These are phyloP conservation scores for Mediolabrus comicus DNA, from an alignment of 108 stramenopile species.

Conservation along the genomic window DNA sequence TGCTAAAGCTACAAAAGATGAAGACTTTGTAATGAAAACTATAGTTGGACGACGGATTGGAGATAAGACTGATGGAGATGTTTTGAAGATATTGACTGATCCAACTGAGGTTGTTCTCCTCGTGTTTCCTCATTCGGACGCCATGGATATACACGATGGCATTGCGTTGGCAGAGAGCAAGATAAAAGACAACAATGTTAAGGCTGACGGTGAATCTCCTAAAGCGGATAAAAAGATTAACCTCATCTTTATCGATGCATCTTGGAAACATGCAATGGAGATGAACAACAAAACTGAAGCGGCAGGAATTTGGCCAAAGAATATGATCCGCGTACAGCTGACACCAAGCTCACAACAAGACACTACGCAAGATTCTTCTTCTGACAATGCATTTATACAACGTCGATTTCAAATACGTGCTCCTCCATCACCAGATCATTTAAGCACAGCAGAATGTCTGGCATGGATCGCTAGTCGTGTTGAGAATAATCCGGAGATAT, in stretches of 20 bases:
- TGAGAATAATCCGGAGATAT: conserved; percentile 47
- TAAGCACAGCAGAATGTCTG: conserved; percentile 77
- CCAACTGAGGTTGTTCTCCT: conserved; percentile 35
- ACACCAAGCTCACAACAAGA: conserved; percentile 2
- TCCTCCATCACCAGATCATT: conserved; percentile 54
- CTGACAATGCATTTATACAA: conserved; percentile 8
- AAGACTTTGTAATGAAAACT: conserved; percentile 41
- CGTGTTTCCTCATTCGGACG: conserved; percentile 44
- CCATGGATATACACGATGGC: conserved; percentile 39
- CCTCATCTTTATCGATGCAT: conserved; percentile 71
- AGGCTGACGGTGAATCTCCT: conserved; percentile 9
- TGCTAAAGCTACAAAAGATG: neutral
- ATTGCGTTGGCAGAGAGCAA: conserved; percentile 28
- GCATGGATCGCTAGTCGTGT: conserved; percentile 60
- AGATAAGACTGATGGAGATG: conserved; percentile 22
- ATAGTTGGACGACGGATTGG: conserved; percentile 54
- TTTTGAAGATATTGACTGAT: conserved; percentile 36
- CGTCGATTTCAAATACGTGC: conserved; percentile 60
- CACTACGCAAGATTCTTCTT: neutral
- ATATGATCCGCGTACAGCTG: conserved; percentile 55
- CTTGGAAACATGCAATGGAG: conserved; percentile 81
- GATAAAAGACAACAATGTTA: neutral
- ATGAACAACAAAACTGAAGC: conserved; percentile 60
- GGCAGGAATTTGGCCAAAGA: conserved; percentile 45
- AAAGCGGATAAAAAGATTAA: conserved; percentile 37